phyloP scores from a whole-genome alignment of 176 grass and related monocot genomes.

The Lolium rigidum region DNA sequence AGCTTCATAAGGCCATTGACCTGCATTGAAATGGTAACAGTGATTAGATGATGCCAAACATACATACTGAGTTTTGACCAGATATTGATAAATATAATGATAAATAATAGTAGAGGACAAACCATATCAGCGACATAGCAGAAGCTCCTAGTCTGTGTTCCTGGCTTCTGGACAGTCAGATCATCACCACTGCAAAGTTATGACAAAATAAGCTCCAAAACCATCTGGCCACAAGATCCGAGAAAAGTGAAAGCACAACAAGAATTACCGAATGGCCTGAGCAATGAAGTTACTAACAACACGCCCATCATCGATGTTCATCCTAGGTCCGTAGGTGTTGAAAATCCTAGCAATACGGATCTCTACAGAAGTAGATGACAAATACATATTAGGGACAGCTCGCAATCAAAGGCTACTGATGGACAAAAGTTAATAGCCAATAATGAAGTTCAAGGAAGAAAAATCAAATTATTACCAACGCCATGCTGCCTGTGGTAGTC shows the following conservation, averaged over 20 bases:
- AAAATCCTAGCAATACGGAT: conserved; percentile 99
- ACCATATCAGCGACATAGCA: conserved; percentile 99
- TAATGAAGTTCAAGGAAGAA: conserved; percentile 29
- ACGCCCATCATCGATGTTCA: conserved; percentile 99
- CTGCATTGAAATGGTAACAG: conserved; percentile 49
- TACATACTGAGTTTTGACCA: conserved; percentile 9
- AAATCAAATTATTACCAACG: conserved; percentile 68
- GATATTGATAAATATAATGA: not conserved
- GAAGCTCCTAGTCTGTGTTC: conserved; percentile 99
- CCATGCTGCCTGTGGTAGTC: conserved; percentile 99
- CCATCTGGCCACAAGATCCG: not conserved
- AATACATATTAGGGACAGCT: conserved; percentile 22
- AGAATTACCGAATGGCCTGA: conserved; percentile 93
- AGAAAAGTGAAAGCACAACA: conserved; percentile 18
- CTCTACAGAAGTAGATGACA: conserved; percentile 57
- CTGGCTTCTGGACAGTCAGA: conserved; percentile 95
- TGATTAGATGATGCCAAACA: conserved; percentile 27
- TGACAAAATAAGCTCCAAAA: conserved; percentile 47
- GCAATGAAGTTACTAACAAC: conserved; percentile 99
- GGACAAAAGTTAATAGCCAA: conserved; percentile 21
- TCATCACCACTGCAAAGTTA: conserved; percentile 73
- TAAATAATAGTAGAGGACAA: conserved; percentile 35
- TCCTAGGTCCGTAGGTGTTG: conserved; percentile 99
- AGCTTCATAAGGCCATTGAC: conserved; percentile 99
- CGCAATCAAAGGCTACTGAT: not conserved